Percentiles rank a stretch among this genome's conserved stretches.
phyloP scores from a whole-genome alignment of 345 rosid genomes.

The Lenwebbia sp. region DNA sequence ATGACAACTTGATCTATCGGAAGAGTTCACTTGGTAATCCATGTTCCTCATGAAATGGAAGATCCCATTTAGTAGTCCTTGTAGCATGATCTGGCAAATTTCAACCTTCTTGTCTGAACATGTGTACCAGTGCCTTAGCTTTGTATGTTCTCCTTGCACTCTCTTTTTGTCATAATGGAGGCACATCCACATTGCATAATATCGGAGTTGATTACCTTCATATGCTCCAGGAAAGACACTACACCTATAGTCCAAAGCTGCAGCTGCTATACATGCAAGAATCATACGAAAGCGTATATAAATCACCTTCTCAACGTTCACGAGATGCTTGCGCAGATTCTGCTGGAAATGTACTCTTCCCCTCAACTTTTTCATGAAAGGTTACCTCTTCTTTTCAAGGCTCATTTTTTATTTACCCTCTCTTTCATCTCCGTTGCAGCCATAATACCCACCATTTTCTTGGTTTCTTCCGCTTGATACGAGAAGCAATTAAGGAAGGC shows the following conservation, averaged over 20 bases:
- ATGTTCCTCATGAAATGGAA: not conserved
- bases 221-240: conserved; percentile 43
- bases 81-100: not conserved
- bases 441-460: conserved; percentile 71
- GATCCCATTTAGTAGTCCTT: not conserved
- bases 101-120: not conserved
- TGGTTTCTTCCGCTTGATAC: conserved; percentile 42
- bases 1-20: not conserved
- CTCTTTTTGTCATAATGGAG: not conserved
- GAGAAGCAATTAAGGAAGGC: conserved; percentile 49
- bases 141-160: not conserved
- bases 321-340: conserved; percentile 71
- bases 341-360: conserved; percentile 46
- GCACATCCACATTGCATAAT: not conserved
- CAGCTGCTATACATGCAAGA: conserved; percentile 57
- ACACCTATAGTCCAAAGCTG: conserved; percentile 43
- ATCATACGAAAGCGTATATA: conserved; percentile 67
- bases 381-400: not conserved
- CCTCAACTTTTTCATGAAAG: not conserved
- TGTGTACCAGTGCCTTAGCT: not conserved
- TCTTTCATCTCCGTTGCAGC: conserved; percentile 20
- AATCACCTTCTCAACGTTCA: conserved; percentile 70
- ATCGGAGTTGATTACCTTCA: not conserved
- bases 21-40: not conserved
- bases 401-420: not conserved